Evolutionary conservation across 2,329 filamentous ascomycete genomes (phyloP).

Genomic region (Pyricularia pennisetigena): DNA sequence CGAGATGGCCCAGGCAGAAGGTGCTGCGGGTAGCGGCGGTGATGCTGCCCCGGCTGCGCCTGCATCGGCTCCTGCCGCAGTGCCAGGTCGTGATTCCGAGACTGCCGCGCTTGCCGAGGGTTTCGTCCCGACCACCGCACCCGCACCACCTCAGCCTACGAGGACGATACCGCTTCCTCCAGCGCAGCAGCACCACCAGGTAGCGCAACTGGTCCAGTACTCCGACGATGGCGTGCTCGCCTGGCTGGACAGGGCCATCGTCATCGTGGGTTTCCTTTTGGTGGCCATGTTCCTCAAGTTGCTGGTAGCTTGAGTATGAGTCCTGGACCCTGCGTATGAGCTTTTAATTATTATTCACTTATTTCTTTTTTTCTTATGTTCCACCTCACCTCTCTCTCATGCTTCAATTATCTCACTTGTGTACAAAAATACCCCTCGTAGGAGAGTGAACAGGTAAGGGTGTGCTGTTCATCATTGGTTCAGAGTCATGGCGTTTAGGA

Average conservation of each 20-base stretch:
- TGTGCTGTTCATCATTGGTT: background rate
- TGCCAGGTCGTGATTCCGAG: constrained; percentile 24
- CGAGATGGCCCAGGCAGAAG: constrained; percentile 43
- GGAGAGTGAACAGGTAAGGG: background rate
- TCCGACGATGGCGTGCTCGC: constrained; percentile 45
- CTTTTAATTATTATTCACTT: too few relatives aligned
- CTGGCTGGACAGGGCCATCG: constrained; percentile 78
- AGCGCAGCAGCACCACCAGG: constrained; percentile 6
- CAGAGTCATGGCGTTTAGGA: background rate
- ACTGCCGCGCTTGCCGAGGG: constrained; percentile 45
- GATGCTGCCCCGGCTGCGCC: constrained; percentile 7
- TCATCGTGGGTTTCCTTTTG: constrained; percentile 60
- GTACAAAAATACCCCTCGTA: background rate
- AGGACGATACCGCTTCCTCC: constrained; percentile 21
- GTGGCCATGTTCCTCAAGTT: constrained; percentile 56
- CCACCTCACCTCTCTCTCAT: background rate
- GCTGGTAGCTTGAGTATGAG: constrained; percentile 4
- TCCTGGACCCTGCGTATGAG: background rate
- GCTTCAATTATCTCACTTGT: background rate
- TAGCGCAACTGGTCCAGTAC: constrained; percentile 12
- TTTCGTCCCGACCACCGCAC: constrained; percentile 35
- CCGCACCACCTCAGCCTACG: constrained; percentile 20
- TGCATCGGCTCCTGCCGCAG: background rate
- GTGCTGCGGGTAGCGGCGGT: constrained; percentile 9
- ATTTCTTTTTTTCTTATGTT: too few relatives aligned